phyloP scores from a whole-genome alignment of 257 asterid species.

The Fraxinus quadrangulata region DNA sequence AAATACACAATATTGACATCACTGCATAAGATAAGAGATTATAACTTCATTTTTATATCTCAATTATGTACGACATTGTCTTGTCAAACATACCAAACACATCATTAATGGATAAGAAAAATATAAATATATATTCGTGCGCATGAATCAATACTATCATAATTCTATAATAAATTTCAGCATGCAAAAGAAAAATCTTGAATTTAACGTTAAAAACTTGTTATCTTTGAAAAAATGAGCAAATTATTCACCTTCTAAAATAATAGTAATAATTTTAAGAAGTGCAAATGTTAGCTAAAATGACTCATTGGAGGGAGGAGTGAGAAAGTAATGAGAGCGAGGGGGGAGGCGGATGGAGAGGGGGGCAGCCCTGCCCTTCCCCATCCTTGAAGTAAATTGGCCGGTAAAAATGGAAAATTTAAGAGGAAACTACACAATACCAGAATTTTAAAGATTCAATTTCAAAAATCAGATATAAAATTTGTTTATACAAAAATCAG shows the following conservation, averaged over 20 bases:
- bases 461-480: too few species aligned
- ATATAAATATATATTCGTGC: neutral
- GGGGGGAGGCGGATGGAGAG: constrained; percentile 11
- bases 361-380: too few species aligned
- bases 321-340: constrained; percentile 12
- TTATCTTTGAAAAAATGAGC: neutral
- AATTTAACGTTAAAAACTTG: neutral
- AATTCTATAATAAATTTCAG: neutral
- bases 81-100: too few species aligned
- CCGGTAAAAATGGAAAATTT: too few species aligned
- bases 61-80: too few species aligned
- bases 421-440: too few species aligned
- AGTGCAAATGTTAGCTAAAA: constrained; percentile 29
- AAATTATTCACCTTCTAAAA: constrained; percentile 21
- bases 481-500: too few species aligned
- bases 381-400: too few species aligned
- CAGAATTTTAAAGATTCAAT: too few species aligned
- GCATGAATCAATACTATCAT: neutral
- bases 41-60: neutral
- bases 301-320: constrained; percentile 35
- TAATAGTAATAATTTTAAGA: neutral
- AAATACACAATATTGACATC: too few species aligned
- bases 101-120: neutral
- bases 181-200: neutral
- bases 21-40: neutral